Percentiles rank a stretch among this genome's conserved stretches.
Evolutionary conservation across 2,329 filamentous ascomycete species (phyloP).

Genomic region (Nothophaeocryptopus gaeumannii): DNA sequence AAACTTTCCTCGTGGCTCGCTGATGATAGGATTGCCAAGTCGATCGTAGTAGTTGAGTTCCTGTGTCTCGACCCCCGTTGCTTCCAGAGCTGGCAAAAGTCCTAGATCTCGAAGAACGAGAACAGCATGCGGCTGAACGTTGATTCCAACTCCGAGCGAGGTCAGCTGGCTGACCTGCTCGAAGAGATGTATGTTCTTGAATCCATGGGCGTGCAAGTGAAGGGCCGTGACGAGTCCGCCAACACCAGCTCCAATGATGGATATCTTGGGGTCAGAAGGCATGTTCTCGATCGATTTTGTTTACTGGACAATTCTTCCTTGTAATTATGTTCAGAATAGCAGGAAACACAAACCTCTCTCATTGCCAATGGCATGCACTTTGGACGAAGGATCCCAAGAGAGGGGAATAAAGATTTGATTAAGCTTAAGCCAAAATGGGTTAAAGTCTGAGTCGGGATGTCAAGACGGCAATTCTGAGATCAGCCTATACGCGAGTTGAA

Average conservation of each 20-base stretch:
- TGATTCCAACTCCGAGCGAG: slow-evolving; percentile 48
- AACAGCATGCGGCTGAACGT: slow-evolving; percentile 47
- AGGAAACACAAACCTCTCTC: too few relatives aligned
- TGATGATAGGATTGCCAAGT: slow-evolving; percentile 44
- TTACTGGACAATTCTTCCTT: too few relatives aligned
- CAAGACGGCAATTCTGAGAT: too few relatives aligned
- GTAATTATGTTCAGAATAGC: too few relatives aligned
- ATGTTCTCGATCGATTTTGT: not conserved
- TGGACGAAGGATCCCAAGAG: too few relatives aligned
- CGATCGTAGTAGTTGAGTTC: slow-evolving; percentile 48
- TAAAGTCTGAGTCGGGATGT: too few relatives aligned
- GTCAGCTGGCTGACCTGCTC: slow-evolving; percentile 44
- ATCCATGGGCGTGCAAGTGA: slow-evolving; percentile 51
- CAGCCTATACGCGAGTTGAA: too few relatives aligned
- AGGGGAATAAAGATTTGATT: too few relatives aligned
- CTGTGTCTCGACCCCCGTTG: slow-evolving; percentile 42
- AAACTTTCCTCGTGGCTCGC: slow-evolving; percentile 41
- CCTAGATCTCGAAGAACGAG: slow-evolving; percentile 46
- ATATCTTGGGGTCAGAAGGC: slow-evolving; percentile 30
- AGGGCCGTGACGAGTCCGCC: slow-evolving; percentile 56
- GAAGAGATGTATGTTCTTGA: slow-evolving; percentile 47
- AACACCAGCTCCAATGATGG: slow-evolving; percentile 50
- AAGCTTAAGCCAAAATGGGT: too few relatives aligned
- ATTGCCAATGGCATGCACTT: too few relatives aligned
- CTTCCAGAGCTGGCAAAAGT: slow-evolving; percentile 40